phyloP scores from a whole-genome alignment of 108 stramenopile genomes.

The Schizochytrium sp. region DNA sequence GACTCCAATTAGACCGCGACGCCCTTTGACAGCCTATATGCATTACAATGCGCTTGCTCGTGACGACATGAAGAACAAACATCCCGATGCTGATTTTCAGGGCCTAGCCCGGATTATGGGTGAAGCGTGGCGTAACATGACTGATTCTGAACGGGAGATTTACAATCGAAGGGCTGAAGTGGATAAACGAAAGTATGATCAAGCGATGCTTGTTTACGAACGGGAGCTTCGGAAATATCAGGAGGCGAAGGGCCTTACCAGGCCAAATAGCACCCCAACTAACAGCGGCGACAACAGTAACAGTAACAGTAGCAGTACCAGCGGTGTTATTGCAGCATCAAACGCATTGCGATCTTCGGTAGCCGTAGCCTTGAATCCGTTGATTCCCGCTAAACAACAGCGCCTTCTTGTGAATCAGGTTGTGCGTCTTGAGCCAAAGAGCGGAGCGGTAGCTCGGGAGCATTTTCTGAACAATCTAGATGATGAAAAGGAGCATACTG shows the following conservation, averaged over 20 bases:
- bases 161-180: neutral
- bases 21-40: conserved; percentile 27
- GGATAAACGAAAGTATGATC: neutral
- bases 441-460: neutral
- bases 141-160: neutral
- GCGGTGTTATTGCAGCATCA: neutral
- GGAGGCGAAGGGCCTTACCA: neutral
- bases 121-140: neutral
- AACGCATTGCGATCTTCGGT: neutral
- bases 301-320: neutral
- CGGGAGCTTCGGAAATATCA: neutral
- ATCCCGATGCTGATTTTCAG: neutral
- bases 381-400: conserved; percentile 6
- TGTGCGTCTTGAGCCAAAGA: conserved; percentile 10
- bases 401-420: conserved; percentile 6
- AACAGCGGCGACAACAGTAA: neutral
- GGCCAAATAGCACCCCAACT: too few species aligned
- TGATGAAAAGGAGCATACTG: neutral
- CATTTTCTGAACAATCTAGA: conserved; percentile 37
- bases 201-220: conserved; percentile 1
- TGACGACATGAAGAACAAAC: neutral
- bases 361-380: conserved; percentile 17
- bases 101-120: neutral
- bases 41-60: conserved; percentile 5
- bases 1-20: neutral